A percentile compares a stretch with the other conserved stretches of the same genome.
phyloP scores from a whole-genome alignment of 768 basidiomycete species.

The Peribolospora kevripleyi region DNA sequence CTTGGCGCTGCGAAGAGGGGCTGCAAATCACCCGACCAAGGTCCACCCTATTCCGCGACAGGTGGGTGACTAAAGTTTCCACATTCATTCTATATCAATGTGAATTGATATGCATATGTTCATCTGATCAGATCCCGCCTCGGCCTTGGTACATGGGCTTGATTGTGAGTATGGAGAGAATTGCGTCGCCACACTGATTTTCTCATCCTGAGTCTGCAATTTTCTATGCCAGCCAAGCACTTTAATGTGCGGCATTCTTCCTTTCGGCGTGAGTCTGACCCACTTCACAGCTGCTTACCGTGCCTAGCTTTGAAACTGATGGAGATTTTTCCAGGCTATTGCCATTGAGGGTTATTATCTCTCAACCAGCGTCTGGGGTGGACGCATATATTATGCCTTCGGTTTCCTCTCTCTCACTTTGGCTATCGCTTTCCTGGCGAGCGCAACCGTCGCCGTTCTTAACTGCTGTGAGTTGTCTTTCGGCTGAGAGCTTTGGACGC shows the following conservation, averaged over 20 bases:
- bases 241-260: conserved; percentile 89
- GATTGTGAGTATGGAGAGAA: conserved; percentile 17
- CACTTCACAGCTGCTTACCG: too few species aligned
- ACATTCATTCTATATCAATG: neutral
- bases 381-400: conserved; percentile 55
- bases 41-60: neutral
- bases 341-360: neutral
- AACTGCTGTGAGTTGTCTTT: conserved; percentile 14
- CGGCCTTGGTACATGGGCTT: conserved; percentile 23
- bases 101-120: neutral
- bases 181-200: neutral
- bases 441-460: conserved; percentile 66
- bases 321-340: neutral
- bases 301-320: conserved; percentile 49
- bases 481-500: neutral
- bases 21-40: neutral
- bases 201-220: conserved; percentile 1
- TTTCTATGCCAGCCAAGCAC: conserved; percentile 41
- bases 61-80: neutral
- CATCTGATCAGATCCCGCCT: conserved; percentile 72
- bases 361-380: neutral
- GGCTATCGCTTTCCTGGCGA: conserved; percentile 55
- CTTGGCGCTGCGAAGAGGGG: conserved; percentile 65
- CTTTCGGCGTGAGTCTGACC: conserved; percentile 26
- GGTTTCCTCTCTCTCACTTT: conserved; percentile 79